phyloP scores from a whole-genome alignment of 2,329 filamentous ascomycete species.

The Sphaceloma murrayae region DNA sequence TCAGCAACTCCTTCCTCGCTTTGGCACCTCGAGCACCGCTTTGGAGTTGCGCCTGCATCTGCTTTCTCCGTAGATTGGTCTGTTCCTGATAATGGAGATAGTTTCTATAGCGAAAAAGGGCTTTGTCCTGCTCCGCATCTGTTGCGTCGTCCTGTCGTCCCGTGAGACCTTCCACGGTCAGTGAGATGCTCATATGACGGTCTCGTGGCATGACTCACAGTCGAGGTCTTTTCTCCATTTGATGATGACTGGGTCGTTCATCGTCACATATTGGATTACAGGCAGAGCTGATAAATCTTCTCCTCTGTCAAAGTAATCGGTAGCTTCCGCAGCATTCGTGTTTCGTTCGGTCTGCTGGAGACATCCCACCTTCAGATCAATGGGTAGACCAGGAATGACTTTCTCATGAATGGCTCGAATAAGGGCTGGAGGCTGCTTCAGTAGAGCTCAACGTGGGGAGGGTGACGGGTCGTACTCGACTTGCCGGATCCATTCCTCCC shows the following conservation, averaged over 20 bases:
- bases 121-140: constrained; percentile 19
- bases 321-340: neutral
- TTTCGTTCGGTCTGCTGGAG: constrained; percentile 62
- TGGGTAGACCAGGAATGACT: constrained; percentile 65
- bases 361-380: constrained; percentile 55
- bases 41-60: constrained; percentile 59
- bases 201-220: constrained; percentile 12
- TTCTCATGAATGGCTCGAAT: constrained; percentile 68
- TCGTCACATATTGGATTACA: constrained; percentile 23
- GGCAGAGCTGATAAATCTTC: constrained; percentile 14
- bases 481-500: constrained; percentile 78
- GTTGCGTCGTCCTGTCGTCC: constrained; percentile 17
- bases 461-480: constrained; percentile 49
- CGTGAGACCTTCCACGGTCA: neutral
- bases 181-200: constrained; percentile 5
- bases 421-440: constrained; percentile 42
- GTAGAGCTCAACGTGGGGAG: no score
- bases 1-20: constrained; percentile 63
- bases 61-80: neutral
- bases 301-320: constrained; percentile 6
- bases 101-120: constrained; percentile 31
- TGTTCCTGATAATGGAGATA: neutral
- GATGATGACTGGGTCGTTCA: constrained; percentile 21
- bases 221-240: constrained; percentile 21
- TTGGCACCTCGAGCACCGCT: constrained; percentile 66